These are phyloP conservation scores for Gymnopus androsaceus DNA, from an alignment of 1,284 basidiomycete species.

Conservation along the genomic window DNA sequence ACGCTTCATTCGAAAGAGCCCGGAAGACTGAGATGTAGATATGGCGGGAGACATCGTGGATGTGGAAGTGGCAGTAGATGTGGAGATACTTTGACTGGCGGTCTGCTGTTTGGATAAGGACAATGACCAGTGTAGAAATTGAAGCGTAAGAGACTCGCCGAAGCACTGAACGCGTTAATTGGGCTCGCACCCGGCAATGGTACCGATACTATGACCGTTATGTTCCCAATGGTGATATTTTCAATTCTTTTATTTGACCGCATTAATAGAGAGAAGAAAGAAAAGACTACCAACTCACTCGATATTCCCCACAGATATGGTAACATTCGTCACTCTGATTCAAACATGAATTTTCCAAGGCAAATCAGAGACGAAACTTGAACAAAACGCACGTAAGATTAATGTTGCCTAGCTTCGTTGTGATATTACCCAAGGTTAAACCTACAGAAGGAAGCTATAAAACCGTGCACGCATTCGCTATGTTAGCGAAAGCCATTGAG, in stretches of 20 bases:
- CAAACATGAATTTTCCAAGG: neutral
- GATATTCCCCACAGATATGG: slow-evolving; percentile 21
- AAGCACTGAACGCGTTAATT: slow-evolving; percentile 23
- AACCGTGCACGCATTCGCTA: neutral
- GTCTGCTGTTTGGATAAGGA: slow-evolving; percentile 1
- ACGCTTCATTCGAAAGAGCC: slow-evolving; percentile 19
- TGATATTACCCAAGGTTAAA: slow-evolving; percentile 22
- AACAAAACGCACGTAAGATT: slow-evolving; percentile 20
- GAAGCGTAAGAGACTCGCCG: slow-evolving; percentile 6
- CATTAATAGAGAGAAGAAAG: neutral
- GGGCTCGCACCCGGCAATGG: slow-evolving; percentile 24
- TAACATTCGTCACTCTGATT: slow-evolving; percentile 22
- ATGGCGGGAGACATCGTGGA: slow-evolving; percentile 19
- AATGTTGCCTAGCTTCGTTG: slow-evolving; percentile 24
- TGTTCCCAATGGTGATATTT: slow-evolving; percentile 21
- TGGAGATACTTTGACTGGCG: slow-evolving; percentile 15
- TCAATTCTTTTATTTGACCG: slow-evolving; percentile 17
- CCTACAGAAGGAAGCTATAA: slow-evolving; percentile 20
- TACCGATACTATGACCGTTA: slow-evolving; percentile 22
- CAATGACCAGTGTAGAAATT: neutral
- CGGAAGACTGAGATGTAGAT: slow-evolving; percentile 16
- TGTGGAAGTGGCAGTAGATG: slow-evolving; percentile 17
- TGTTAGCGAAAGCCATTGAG: neutral
- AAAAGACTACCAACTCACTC: slow-evolving; percentile 15
- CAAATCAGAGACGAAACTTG: neutral